These are phyloP conservation scores for Zasmidium angulare DNA, from an alignment of 2,329 filamentous ascomycete species.

Conservation along the genomic window DNA sequence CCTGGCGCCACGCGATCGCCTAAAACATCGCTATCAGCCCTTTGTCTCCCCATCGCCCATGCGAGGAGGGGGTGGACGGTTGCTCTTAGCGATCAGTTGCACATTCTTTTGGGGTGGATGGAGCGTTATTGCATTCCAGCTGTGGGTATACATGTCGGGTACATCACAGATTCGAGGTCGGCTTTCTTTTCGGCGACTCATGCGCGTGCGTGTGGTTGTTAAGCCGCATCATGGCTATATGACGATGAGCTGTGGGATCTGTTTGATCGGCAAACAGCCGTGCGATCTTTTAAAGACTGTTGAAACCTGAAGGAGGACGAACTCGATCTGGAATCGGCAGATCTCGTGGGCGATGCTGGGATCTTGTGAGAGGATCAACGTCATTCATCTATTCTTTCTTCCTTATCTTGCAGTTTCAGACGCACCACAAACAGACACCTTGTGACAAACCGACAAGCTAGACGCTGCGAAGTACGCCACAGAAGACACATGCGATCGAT, in stretches of 20 bases:
- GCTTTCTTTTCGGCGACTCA: not conserved
- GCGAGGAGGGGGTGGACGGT: too few relatives aligned
- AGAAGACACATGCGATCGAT: not conserved
- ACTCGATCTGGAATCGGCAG: not conserved
- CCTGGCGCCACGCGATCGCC: not conserved
- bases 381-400: not conserved
- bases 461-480: not conserved
- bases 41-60: not conserved
- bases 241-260: not conserved
- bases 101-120: slow-evolving; percentile 8
- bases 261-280: too few relatives aligned
- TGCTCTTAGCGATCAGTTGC: slow-evolving; percentile 5
- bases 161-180: not conserved
- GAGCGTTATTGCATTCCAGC: too few relatives aligned
- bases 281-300: too few relatives aligned
- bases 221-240: not conserved
- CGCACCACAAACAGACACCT: not conserved
- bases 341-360: not conserved
- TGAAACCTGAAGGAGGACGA: not conserved
- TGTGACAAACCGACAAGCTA: not conserved
- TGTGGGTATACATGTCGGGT: too few relatives aligned
- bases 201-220: not conserved
- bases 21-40: too few relatives aligned
- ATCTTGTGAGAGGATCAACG: not conserved
- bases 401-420: not conserved